Base-by-base conservation (phyloP, 192 early-diverging fungal species). In the Rhizoclosmatium globosum region DNA sequence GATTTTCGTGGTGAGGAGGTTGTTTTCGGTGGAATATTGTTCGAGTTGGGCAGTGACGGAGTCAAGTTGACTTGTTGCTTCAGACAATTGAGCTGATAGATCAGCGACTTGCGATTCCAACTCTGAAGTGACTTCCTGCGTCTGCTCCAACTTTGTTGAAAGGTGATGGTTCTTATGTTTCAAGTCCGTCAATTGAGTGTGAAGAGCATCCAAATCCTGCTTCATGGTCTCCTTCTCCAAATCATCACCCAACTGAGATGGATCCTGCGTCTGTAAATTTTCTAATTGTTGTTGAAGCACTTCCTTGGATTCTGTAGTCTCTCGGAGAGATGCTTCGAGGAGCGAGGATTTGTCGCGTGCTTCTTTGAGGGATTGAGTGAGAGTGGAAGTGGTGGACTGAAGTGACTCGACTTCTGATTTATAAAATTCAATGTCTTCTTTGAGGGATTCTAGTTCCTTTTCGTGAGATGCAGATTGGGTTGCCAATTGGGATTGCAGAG, bases 331-430 rank as follows among this genome's bases (percentile, higher is more conserved):
- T 31, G 31, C 31, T 31, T 31, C 31, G 31, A 31, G 31, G 31
- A 31, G 31, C 31, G 0, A 31, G 31, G 31, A 31, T 31, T 31
- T 31, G 31, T 62, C 60, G 4, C 21, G 60, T 19, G 60, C 6
- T 7, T 31, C 21, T 62, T 62, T 62, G 15, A 62, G 60, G 38
- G 60, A 62, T 21, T 62, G 9, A 7, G 23, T 9, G 60, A 62
- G 60, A 21, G 7, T 21, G 15, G 21, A 7, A 21, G 6, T 62
- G 60, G 9, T 9, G 9, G 60, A 19, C 21, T 62, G 60, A 31
- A 31, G 60, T 7, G 4, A 7, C 50, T 71, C 69, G 23, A 71
- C n/a, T 39, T 71, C 69, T 2, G 69, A 71, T 71, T 71, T 17
- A 56, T 53, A 48, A 39, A 71, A 71, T 38, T 71, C 21, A n/a